A percentile compares a stretch with the other conserved stretches of the same genome.
phyloP scores from a whole-genome alignment of 805 yeast genomes.

The Peterozyma xylosa region DNA sequence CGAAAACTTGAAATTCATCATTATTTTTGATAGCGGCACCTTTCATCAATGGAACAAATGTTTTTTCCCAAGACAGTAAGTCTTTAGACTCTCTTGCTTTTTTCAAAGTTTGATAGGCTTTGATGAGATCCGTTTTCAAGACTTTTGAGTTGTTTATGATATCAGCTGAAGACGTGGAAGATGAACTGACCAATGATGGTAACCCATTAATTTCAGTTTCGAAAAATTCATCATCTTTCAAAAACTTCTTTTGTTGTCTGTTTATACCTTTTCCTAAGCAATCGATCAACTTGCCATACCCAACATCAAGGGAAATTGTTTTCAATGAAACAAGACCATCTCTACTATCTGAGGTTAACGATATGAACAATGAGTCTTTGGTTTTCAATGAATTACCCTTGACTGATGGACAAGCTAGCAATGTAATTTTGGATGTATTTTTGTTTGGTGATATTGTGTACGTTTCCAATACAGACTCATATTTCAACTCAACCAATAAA shows the following conservation, averaged over 20 bases:
- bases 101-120: slow-evolving; percentile 20
- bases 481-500: slow-evolving; percentile 36
- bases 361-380: slow-evolving; percentile 32
- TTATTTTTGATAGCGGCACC: slow-evolving; percentile 15
- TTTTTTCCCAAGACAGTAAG: slow-evolving; percentile 20
- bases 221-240: slow-evolving; percentile 11
- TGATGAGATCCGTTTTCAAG: slow-evolving; percentile 16
- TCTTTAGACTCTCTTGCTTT: slow-evolving; percentile 14
- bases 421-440: slow-evolving; percentile 1
- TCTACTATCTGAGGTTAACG: slow-evolving; percentile 30
- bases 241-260: slow-evolving; percentile 7
- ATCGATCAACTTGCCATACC: slow-evolving; percentile 60
- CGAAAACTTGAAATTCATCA: slow-evolving; percentile 37
- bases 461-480: slow-evolving; percentile 29
- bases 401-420: slow-evolving; percentile 24
- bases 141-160: slow-evolving; percentile 16
- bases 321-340: slow-evolving; percentile 36
- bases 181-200: slow-evolving; percentile 14
- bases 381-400: slow-evolving; percentile 35
- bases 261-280: slow-evolving; percentile 58
- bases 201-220: slow-evolving; percentile 16
- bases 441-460: slow-evolving; percentile 3
- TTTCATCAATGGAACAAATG: slow-evolving; percentile 22
- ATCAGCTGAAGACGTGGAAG: slow-evolving; percentile 14
- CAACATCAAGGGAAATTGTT: slow-evolving; percentile 47